A percentile compares a stretch with the other conserved stretches of the same genome.
Conservation (phyloP, 768 basidiomycete species). For the Lentinula detonsa region DNA sequence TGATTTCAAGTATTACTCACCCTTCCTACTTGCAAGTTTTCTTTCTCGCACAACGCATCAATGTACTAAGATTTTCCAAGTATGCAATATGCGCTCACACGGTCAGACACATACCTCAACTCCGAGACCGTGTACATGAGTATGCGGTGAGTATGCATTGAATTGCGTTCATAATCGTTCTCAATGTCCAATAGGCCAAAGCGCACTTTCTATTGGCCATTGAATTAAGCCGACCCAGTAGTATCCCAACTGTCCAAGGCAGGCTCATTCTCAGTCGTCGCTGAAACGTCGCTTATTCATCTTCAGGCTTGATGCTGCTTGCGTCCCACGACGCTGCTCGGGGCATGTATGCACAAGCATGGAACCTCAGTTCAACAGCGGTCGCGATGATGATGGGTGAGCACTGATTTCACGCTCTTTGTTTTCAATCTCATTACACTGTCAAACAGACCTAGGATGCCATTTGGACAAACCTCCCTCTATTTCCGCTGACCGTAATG, state of each 20-base stretch:
- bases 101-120: slow-evolving; percentile 4
- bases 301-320: slow-evolving; percentile 3
- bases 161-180: not conserved
- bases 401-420: not conserved
- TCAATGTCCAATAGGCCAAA: slow-evolving; percentile 2
- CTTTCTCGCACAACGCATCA: not conserved
- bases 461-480: slow-evolving; percentile 2
- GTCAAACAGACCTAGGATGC: slow-evolving; percentile 6
- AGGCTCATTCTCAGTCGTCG: not conserved
- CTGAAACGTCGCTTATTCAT: not conserved
- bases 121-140: slow-evolving; percentile 1
- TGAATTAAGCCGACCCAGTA: slow-evolving; percentile 7
- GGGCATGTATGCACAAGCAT: slow-evolving; percentile 7
- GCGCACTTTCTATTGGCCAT: slow-evolving; percentile 3
- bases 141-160: slow-evolving; percentile 6
- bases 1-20: slow-evolving; percentile 6
- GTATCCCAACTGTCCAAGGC: slow-evolving; percentile 8
- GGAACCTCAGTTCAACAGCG: slow-evolving; percentile 6
- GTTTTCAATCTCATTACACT: too few species aligned
- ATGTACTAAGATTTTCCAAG: not conserved
- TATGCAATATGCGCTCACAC: slow-evolving; percentile 8
- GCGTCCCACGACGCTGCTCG: slow-evolving; percentile 8
- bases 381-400: slow-evolving; percentile 8
- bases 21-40: slow-evolving; percentile 4
- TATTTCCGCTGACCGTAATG: not conserved